A percentile compares a stretch with the other conserved stretches of the same genome.
These are phyloP conservation scores for Excoecaria cochinchinensis DNA, from an alignment of 345 rosid genomes.

Conservation along the genomic window DNA sequence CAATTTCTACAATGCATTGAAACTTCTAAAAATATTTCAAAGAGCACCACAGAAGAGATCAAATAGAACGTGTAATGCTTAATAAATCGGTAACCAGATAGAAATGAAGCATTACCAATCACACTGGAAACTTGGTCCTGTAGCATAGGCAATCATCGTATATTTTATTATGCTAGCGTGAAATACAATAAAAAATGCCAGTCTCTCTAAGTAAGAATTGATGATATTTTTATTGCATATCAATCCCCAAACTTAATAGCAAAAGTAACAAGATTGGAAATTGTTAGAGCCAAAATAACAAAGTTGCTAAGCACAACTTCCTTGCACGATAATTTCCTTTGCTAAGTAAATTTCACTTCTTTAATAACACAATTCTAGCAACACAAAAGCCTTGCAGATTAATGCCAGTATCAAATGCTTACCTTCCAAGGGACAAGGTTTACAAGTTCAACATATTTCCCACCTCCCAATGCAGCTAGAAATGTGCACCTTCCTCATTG, in stretches of 20 bases:
- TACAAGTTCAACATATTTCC: slow-evolving; percentile 87
- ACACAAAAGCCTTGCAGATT: not conserved
- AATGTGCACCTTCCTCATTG: too few relatives aligned
- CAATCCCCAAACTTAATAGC: not conserved
- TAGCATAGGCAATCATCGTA: not conserved
- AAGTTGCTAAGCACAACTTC: not conserved
- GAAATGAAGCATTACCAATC: not conserved
- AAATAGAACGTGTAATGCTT: not conserved
- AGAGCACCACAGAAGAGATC: not conserved
- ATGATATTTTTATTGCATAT: not conserved
- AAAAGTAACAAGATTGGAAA: not conserved
- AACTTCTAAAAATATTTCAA: not conserved
- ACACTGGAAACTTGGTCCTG: not conserved
- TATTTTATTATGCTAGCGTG: not conserved
- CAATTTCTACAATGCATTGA: too few relatives aligned
- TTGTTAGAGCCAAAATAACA: not conserved
- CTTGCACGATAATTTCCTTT: slow-evolving; percentile 2
- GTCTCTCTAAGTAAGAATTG: not conserved
- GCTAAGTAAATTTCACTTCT: not conserved
- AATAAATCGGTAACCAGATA: not conserved
- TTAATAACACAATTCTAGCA: not conserved
- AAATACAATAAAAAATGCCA: not conserved
- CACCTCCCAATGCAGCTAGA: slow-evolving; percentile 86
- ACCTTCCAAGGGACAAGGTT: slow-evolving; percentile 99
- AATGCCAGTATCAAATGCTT: slow-evolving; percentile 13